A percentile compares a stretch with the other conserved stretches of the same genome.
Conservation (phyloP, 2,329 filamentous ascomycete genomes). For the Fonsecaea pedrosoi region DNA sequence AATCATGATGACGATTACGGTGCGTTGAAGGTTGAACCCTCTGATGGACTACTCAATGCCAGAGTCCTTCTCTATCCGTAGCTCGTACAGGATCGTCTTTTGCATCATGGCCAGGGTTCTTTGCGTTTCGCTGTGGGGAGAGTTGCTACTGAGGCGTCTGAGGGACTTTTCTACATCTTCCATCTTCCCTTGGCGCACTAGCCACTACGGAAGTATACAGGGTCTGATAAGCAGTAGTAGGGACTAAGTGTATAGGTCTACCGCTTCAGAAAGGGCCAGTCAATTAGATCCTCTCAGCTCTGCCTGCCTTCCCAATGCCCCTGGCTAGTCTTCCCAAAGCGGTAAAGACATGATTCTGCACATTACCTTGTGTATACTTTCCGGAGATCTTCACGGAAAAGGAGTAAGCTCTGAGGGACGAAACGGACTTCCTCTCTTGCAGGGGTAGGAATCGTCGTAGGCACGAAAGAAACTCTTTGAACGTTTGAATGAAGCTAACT, state of each 20-base stretch:
- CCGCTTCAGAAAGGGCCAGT: neutral
- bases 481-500: too few relatives aligned
- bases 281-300: neutral
- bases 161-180: conserved; percentile 14
- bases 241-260: neutral
- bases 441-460: too few relatives aligned
- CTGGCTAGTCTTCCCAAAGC: neutral
- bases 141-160: conserved; percentile 2
- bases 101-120: conserved; percentile 18
- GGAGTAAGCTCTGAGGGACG: too few relatives aligned
- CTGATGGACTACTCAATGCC: conserved; percentile 6
- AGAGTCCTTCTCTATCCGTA: conserved; percentile 5
- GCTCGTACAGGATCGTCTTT: conserved; percentile 8
- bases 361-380: neutral
- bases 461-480: too few relatives aligned
- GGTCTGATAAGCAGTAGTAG: neutral
- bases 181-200: conserved; percentile 43
- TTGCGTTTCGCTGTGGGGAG: neutral
- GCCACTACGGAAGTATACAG: conserved; percentile 43
- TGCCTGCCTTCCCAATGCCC: neutral
- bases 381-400: too few relatives aligned
- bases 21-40: conserved; percentile 8
- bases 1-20: conserved; percentile 15
- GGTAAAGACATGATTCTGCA: neutral
- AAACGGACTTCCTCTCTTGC: too few relatives aligned